A percentile compares a stretch with the other conserved stretches of the same genome.
Evolutionary conservation across 2,329 filamentous ascomycete genomes (phyloP).

Genomic region (Didymella pomorum): DNA sequence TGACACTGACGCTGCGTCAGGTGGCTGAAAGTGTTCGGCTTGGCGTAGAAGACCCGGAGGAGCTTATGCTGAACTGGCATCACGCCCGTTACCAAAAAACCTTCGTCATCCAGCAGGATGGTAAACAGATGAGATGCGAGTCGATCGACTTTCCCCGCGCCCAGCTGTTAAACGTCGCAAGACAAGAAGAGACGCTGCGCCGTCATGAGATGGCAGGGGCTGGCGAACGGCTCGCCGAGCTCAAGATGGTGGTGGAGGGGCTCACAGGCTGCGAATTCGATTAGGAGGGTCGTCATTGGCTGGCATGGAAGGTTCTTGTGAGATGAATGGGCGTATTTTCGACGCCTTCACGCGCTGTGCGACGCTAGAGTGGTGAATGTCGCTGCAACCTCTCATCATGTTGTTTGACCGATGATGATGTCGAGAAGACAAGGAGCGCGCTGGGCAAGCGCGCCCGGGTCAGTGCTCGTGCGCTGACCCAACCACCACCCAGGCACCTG

Average conservation of each 20-base stretch:
- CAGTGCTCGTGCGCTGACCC: slow-evolving; percentile 27
- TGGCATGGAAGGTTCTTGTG: slow-evolving; percentile 11
- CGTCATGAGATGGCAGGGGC: slow-evolving; percentile 12
- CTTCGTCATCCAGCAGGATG: slow-evolving; percentile 1
- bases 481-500: slow-evolving; percentile 17
- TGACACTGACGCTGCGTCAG: slow-evolving; percentile 45
- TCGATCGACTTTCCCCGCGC: slow-evolving; percentile 14
- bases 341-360: slow-evolving; percentile 31
- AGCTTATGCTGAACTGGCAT: slow-evolving; percentile 24
- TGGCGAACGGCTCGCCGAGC: background rate
- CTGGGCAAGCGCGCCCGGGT: slow-evolving; percentile 22
- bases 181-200: slow-evolving; percentile 11
- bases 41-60: slow-evolving; percentile 23
- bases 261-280: slow-evolving; percentile 21
- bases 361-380: slow-evolving; percentile 20
- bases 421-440: slow-evolving; percentile 19
- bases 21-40: slow-evolving; percentile 28
- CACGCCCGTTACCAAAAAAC: slow-evolving; percentile 20
- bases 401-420: slow-evolving; percentile 29
- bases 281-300: slow-evolving; percentile 19
- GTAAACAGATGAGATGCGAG: slow-evolving; percentile 4
- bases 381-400: slow-evolving; percentile 26
- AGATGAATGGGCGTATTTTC: slow-evolving; percentile 17
- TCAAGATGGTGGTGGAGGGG: slow-evolving; percentile 16
- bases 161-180: slow-evolving; percentile 16